phyloP scores from a whole-genome alignment of 345 rosid species.

The Eucalyptus albens region DNA sequence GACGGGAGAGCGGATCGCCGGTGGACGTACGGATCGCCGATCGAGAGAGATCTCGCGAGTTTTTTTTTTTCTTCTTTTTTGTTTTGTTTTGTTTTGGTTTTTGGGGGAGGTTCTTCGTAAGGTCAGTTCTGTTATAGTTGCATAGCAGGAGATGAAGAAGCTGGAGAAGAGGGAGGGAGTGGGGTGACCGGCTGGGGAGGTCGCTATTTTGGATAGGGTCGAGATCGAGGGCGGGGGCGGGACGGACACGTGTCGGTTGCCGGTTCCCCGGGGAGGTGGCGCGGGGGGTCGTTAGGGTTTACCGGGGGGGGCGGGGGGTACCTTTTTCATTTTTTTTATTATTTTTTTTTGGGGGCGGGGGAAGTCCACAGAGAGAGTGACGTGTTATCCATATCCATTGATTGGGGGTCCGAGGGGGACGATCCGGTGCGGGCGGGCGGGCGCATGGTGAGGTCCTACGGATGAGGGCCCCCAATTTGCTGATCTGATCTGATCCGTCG shows the following conservation, averaged over 20 bases:
- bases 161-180: not conserved
- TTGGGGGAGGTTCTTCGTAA: not conserved
- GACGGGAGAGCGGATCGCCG: not conserved
- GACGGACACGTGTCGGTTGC: slow-evolving; percentile 7
- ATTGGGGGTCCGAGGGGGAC: not conserved
- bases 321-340: too few species aligned
- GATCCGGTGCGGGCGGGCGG: not conserved
- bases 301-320: too few species aligned
- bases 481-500: too few species aligned
- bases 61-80: fast-evolving
- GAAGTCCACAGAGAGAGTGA: not conserved
- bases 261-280: not conserved
- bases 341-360: not conserved
- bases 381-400: slow-evolving; percentile 12
- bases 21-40: not conserved
- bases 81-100: too few species aligned
- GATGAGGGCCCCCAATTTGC: too few species aligned
- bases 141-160: not conserved
- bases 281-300: not conserved
- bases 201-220: too few species aligned
- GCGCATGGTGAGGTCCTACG: not conserved
- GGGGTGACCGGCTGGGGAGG: not conserved
- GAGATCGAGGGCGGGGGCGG: not conserved
- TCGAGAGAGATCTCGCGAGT: not conserved
- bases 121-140: not conserved